These are phyloP conservation scores for Saksenaea vasiformis DNA, from an alignment of 371 early-diverging fungal species.

Conservation along the genomic window DNA sequence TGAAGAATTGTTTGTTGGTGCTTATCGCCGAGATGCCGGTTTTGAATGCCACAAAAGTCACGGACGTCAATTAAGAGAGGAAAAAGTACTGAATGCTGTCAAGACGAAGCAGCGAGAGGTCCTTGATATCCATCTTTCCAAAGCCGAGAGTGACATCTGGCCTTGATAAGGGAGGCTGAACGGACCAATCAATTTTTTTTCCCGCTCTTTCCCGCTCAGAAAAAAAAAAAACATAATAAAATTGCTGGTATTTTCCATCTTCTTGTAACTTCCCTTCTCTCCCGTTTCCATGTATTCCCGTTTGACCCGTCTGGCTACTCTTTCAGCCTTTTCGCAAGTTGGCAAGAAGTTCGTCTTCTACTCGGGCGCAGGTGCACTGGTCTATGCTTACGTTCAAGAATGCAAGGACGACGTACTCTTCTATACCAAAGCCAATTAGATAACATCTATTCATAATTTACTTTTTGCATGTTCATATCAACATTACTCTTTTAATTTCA, in stretches of 20 bases:
- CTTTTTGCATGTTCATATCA: too few species aligned
- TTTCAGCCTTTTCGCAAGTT: slow-evolving; percentile 16
- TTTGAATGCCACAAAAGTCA: slow-evolving; percentile 16
- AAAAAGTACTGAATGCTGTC: slow-evolving; percentile 5
- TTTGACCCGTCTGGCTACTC: slow-evolving; percentile 28
- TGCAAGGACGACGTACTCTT: slow-evolving; percentile 53
- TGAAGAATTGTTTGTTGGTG: slow-evolving; percentile 21
- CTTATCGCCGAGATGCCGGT: slow-evolving; percentile 13
- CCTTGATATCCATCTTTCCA: slow-evolving; percentile 12
- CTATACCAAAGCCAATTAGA: slow-evolving; percentile 35
- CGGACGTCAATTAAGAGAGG: slow-evolving; percentile 15
- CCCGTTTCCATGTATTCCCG: slow-evolving; percentile 14
- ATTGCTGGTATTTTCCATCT: not conserved
- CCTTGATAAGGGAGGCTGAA: slow-evolving; percentile 10
- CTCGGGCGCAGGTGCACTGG: slow-evolving; percentile 19
- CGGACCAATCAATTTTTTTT: not conserved
- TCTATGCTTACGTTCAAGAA: slow-evolving; percentile 38
- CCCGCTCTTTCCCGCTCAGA: not conserved
- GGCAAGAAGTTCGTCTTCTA: slow-evolving; percentile 19
- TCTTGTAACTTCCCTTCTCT: not conserved
- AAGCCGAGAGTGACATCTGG: slow-evolving; percentile 18
- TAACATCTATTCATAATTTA: too few species aligned
- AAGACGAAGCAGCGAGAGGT: slow-evolving; percentile 13
- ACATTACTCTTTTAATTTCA: too few species aligned
- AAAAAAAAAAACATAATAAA: not conserved